Evolutionary conservation across 805 yeast species (phyloP).

Genomic region (Candida maris): DNA sequence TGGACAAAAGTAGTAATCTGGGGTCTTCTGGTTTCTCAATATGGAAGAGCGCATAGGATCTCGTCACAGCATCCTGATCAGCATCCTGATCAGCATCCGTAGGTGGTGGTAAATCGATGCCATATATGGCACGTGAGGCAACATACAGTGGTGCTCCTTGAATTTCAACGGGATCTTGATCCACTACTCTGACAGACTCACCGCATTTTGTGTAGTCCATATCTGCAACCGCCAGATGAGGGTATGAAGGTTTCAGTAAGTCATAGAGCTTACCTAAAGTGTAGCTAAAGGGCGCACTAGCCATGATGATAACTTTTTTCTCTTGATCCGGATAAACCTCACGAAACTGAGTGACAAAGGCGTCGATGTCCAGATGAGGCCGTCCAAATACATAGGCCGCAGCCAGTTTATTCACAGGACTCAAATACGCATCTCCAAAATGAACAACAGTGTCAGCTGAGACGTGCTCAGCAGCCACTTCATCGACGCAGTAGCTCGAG

Average conservation of each 20-base stretch:
- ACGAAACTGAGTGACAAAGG: constrained; percentile 38
- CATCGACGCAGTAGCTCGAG: constrained; percentile 93
- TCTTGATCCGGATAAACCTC: constrained; percentile 37
- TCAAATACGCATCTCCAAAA: constrained; percentile 93
- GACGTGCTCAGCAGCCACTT: constrained; percentile 94
- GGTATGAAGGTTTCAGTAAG: constrained; percentile 30
- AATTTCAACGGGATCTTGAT: constrained; percentile 10
- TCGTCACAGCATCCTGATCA: constrained; percentile 30
- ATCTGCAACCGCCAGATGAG: constrained; percentile 37
- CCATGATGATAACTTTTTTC: constrained; percentile 58
- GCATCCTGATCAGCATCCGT: constrained; percentile 20
- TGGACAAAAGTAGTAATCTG: constrained; percentile 66
- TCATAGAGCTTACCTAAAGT: constrained; percentile 40
- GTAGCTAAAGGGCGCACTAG: constrained; percentile 65
- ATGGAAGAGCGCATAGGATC: constrained; percentile 61
- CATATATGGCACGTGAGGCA: constrained; percentile 33
- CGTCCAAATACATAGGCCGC: constrained; percentile 79
- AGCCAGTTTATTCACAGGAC: constrained; percentile 67
- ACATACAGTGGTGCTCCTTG: constrained; percentile 14
- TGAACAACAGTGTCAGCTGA: constrained; percentile 81
- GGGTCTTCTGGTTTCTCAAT: constrained; percentile 76
- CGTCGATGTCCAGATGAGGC: constrained; percentile 48
- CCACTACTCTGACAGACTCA: constrained; percentile 23
- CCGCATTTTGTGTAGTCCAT: constrained; percentile 32
- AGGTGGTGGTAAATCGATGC: constrained; percentile 21